Evolutionary conservation across 2,329 filamentous ascomycete species (phyloP).

Genomic region (Sphaerulina vaccinii): DNA sequence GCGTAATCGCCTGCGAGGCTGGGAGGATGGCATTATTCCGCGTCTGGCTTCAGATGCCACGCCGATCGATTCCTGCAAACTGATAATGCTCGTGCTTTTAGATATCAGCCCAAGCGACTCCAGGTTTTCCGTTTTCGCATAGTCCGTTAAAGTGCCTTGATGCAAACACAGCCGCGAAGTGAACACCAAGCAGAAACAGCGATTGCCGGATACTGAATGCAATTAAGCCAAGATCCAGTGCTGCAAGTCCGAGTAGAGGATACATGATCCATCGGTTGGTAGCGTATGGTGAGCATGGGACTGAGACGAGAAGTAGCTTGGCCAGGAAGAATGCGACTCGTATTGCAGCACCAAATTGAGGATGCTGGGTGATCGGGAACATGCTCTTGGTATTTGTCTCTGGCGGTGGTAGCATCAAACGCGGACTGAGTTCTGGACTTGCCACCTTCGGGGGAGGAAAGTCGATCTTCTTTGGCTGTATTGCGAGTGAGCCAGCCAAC

Average conservation of each 20-base stretch:
- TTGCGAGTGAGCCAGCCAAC: constrained; percentile 11
- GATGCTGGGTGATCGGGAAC: constrained; percentile 38
- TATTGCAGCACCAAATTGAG: constrained; percentile 36
- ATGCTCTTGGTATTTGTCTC: constrained; percentile 31
- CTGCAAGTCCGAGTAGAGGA: constrained; percentile 67
- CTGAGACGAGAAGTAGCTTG: constrained; percentile 66
- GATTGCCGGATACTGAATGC: constrained; percentile 40
- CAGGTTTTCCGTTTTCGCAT: constrained; percentile 21
- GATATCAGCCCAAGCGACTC: constrained; percentile 22
- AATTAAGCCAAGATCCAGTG: constrained; percentile 56
- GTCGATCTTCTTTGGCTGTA: constrained; percentile 4
- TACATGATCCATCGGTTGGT: constrained; percentile 64
- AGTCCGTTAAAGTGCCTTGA: constrained; percentile 29
- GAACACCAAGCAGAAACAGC: constrained; percentile 45
- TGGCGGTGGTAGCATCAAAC: constrained; percentile 40
- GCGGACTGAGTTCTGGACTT: constrained; percentile 30
- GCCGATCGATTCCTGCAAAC: background rate
- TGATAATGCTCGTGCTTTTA: background rate
- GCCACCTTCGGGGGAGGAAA: background rate
- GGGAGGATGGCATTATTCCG: no score
- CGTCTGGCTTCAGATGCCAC: no score
- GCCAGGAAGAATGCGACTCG: constrained; percentile 64
- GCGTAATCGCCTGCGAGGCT: no score
- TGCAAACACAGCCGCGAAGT: constrained; percentile 47
- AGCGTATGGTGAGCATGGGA: constrained; percentile 70